These are phyloP conservation scores for Phytophthora constricta DNA, from an alignment of 352 stramenopile species.

Conservation along the genomic window DNA sequence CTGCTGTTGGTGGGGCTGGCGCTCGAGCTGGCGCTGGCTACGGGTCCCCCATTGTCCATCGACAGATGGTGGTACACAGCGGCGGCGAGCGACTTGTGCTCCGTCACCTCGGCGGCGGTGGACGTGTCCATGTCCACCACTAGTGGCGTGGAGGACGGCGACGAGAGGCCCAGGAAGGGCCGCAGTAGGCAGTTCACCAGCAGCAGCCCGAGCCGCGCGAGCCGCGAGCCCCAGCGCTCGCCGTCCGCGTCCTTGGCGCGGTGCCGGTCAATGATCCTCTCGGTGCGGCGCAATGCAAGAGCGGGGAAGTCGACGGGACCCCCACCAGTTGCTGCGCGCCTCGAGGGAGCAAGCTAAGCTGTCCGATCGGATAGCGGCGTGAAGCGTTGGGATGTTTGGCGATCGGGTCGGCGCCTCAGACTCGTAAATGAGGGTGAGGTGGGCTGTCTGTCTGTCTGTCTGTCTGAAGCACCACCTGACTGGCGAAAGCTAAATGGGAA, in stretches of 20 bases:
- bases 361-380: conserved; percentile 6
- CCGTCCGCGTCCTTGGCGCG: conserved; percentile 13
- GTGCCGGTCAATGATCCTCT: conserved; percentile 25
- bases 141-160: conserved; percentile 11
- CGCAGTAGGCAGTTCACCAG: conserved; percentile 41
- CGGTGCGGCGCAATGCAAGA: background rate
- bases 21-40: conserved; percentile 3
- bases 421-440: too few relatives aligned
- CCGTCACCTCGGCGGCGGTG: background rate
- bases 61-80: conserved; percentile 24
- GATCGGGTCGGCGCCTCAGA: too few relatives aligned
- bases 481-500: conserved; percentile 39
- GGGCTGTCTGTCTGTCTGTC: too few relatives aligned
- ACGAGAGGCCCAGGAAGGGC: conserved; percentile 29
- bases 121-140: conserved; percentile 18
- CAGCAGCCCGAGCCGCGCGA: conserved; percentile 43
- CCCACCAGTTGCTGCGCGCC: background rate
- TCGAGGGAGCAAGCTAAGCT: background rate
- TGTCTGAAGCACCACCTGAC: too few relatives aligned
- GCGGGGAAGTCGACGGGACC: too few relatives aligned
- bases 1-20: conserved; percentile 37
- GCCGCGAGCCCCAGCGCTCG: conserved; percentile 43
- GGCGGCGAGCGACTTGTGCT: conserved; percentile 21
- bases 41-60: conserved; percentile 20
- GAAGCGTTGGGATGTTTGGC: too few relatives aligned